Conservation (phyloP, 2,329 filamentous ascomycete genomes). For the Dactylellina sp. region DNA sequence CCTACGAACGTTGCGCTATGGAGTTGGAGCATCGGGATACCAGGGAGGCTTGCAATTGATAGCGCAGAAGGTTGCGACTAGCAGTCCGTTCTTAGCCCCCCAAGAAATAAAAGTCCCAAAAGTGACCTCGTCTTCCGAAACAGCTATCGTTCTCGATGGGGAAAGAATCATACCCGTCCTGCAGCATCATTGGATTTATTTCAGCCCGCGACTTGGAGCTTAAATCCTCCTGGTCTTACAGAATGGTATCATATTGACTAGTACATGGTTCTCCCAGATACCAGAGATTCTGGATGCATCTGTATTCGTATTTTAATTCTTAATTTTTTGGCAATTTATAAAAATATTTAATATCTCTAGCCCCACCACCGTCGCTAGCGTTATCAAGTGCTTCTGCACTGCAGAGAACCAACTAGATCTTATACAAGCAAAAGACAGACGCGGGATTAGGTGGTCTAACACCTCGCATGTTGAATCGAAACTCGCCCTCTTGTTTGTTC, state of each 20-base stretch:
- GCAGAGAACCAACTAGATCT: too few relatives aligned
- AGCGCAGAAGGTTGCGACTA: conserved; percentile 23
- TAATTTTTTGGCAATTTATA: neutral
- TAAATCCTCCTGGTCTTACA: too few relatives aligned
- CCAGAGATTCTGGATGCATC: neutral
- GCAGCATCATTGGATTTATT: conserved; percentile 24
- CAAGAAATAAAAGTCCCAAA: conserved; percentile 19
- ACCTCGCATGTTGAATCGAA: neutral
- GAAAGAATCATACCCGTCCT: conserved; percentile 33
- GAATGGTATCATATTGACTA: too few relatives aligned
- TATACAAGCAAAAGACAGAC: too few relatives aligned
- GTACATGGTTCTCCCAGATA: too few relatives aligned
- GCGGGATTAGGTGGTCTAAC: neutral
- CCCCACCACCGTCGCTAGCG: too few relatives aligned
- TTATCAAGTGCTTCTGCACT: too few relatives aligned
- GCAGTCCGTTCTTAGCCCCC: conserved; percentile 30
- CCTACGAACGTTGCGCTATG: too few relatives aligned
- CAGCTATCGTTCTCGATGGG: conserved; percentile 34
- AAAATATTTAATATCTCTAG: too few relatives aligned
- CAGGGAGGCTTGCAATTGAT: conserved; percentile 27
- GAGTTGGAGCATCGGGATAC: neutral
- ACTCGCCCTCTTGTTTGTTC: neutral
- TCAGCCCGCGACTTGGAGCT: neutral
- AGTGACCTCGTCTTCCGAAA: conserved; percentile 49
- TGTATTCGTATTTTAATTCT: neutral